phyloP scores from a whole-genome alignment of 2,329 filamentous ascomycete genomes.

The Hortaea sp. region DNA sequence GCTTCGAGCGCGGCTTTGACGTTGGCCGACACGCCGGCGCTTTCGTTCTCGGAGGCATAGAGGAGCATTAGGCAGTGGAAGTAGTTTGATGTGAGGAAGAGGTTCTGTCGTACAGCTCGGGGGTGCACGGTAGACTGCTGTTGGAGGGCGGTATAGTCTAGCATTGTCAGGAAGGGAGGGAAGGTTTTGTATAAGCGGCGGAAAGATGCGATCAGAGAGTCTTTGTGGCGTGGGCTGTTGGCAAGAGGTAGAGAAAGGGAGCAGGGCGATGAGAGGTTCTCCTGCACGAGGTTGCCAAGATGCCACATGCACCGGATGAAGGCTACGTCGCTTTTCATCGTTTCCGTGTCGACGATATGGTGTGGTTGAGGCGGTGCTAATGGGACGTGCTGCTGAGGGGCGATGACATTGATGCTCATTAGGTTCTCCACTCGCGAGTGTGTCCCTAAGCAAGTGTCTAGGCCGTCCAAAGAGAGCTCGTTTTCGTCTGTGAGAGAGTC shows the following conservation, averaged over 20 bases:
- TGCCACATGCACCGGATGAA: conserved; percentile 73
- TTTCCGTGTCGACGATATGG: conserved; percentile 21
- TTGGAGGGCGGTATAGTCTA: conserved; percentile 51
- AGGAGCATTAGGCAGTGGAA: conserved; percentile 75
- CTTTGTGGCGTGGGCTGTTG: conserved; percentile 57
- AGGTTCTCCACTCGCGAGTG: conserved; percentile 37
- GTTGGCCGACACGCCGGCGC: conserved; percentile 44
- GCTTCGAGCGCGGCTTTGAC: conserved; percentile 62
- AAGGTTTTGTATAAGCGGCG: conserved; percentile 63
- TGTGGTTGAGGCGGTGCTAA: conserved; percentile 24
- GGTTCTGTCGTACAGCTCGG: conserved; percentile 60
- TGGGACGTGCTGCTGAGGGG: conserved; percentile 27
- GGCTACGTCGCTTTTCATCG: conserved; percentile 24
- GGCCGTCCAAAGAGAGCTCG: conserved; percentile 40
- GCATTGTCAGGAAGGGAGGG: conserved; percentile 58
- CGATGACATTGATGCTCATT: conserved; percentile 43
- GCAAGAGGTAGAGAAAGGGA: conserved; percentile 65
- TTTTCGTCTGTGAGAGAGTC: conserved; percentile 61
- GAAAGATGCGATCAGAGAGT: conserved; percentile 60
- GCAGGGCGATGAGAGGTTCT: conserved; percentile 63
- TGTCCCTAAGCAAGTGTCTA: conserved; percentile 47
- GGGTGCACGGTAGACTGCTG: conserved; percentile 50
- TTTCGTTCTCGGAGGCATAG: conserved; percentile 58
- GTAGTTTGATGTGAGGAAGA: conserved; percentile 74
- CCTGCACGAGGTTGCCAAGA: conserved; percentile 66